These are phyloP conservation scores for Yamadazyma friedrichii DNA, from an alignment of 1,139 yeast species.

Conservation along the genomic window DNA sequence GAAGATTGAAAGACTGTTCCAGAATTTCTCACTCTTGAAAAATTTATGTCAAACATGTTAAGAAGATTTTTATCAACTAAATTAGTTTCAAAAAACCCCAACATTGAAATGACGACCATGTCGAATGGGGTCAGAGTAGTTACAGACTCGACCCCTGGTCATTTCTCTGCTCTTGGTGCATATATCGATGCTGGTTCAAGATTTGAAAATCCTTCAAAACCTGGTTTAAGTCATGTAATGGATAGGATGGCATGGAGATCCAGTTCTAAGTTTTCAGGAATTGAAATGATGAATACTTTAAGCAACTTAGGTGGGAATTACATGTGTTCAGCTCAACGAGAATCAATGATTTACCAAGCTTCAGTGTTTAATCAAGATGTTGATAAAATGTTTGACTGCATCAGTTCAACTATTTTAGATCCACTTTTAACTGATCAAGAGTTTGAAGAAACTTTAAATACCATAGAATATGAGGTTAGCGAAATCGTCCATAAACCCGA, in stretches of 20 bases:
- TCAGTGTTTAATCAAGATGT: constrained; percentile 87
- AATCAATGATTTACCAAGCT: constrained; percentile 89
- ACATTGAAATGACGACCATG: constrained; percentile 50
- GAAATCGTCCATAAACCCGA: constrained; percentile 89
- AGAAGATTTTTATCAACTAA: constrained; percentile 13
- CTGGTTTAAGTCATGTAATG: constrained; percentile 79
- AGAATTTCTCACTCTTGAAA: no score
- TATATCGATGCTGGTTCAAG: constrained; percentile 91
- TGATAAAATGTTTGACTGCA: constrained; percentile 74
- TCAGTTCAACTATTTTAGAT: constrained; percentile 75
- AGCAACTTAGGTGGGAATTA: constrained; percentile 90
- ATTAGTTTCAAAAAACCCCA: constrained; percentile 17
- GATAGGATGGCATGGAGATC: constrained; percentile 89
- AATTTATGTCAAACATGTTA: constrained; percentile 6
- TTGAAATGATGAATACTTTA: constrained; percentile 71
- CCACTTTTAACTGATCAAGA: constrained; percentile 74
- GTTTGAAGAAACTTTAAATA: constrained; percentile 66
- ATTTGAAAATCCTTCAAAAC: constrained; percentile 54
- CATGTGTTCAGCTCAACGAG: constrained; percentile 92
- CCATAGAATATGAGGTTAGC: constrained; percentile 78
- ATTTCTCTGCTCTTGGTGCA: constrained; percentile 87
- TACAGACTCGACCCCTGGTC: constrained; percentile 85
- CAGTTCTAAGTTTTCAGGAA: constrained; percentile 59
- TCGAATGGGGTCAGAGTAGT: constrained; percentile 80
- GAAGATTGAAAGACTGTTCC: no score